Evolutionary conservation across 139 green algal species (phyloP), one percentile per base, ranked within the genome.

Genomic region (Yamagishiella unicocca): DNA sequence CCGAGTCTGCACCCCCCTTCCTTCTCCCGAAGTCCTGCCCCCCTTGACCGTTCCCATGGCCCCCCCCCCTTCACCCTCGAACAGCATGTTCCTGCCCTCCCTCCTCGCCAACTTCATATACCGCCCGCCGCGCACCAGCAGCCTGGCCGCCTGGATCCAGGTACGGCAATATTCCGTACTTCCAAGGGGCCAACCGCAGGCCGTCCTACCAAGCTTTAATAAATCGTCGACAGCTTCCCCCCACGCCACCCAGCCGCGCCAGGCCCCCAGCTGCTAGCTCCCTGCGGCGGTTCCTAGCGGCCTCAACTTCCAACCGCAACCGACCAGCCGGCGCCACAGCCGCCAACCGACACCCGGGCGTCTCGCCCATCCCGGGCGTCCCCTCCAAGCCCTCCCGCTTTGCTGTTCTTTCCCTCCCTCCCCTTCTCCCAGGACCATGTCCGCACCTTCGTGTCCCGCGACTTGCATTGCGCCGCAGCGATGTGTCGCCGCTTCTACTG

Each of bases 61-160:
- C 40, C 24, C 70, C 70, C 38, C 38, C 38, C 40, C 71, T 12
- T 10, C 25, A 27, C 71, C 42, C 71, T 29, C 25, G 2, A 6
- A 8, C 77, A 84, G 85, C 86, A 94, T 94, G 92, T 94, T 93
- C 83, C 90, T 93, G 86, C 90, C 90, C 0, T 62, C 84, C 68
- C 87, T 94, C 77, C 86, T 94, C 54, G 33, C 85, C 73, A 88
- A 82, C 88, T 94, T 94, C 80, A 81, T 94, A 21, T 93, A 93
- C 88, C 87, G 85, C 6, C 70, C 72, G 21, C 85, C 85, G 3
- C 42, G 88, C 38, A 61, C 40, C 21, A 61, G 55, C 27, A 61
- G 14, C 80, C 46, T 84, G 19, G 37, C 71, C 33, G 25, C 45
- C 72, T 81, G 37, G 29, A 74, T 90, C 29, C 46, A 75, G 80